Base-by-base conservation (phyloP, 2,329 filamentous ascomycete species). In the Scytalidium lignicola region DNA sequence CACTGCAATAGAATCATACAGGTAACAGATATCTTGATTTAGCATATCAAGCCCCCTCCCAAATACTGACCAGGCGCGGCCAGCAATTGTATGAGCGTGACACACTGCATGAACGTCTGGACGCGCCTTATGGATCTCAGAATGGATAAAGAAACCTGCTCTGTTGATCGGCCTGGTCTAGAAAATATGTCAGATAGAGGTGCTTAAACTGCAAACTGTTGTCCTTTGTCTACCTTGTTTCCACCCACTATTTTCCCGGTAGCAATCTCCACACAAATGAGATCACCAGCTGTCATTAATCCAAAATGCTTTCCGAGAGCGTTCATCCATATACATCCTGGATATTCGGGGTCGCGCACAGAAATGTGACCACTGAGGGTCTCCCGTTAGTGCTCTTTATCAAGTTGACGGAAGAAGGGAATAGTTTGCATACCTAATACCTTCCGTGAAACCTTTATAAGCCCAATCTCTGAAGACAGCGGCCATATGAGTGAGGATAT, bases 91-190 rank as follows among this genome's bases (percentile, higher is more conserved):
- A 63, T 89, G 85, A 3, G 80, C 79, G 60, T 90, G 86, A 64
- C 82, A 86, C 23, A 84, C 78, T 17, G 85, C 83, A 57, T 82
- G 73, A 29, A 85, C 79, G 61, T 86, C 76, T 3, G 78, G 77
- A 26, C 85, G 71, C 3, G 81, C 81, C 66, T 82, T 83, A 68
- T 86, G 79, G 10, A 89, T 71, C 20, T 82, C 83, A 6, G 75
- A 76, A 67, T 89, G 85, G 56, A 90, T 89, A 53, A 82, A 68
- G 61, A 85, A 88, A 5, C 85, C 85, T 0, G 85, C 82, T 3
- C 79, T 76, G 63, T 89, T 89, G 43, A 77, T 76, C 2, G 84
- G 78, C 26, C 76, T 71, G 13, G 66, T 74, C 59, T 63, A 23
- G 42, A 42, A n/a, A 17, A 23, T 6, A 19, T 6, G 28, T 42